Evolutionary conservation across 2,329 filamentous ascomycete species (phyloP), one percentile per base, ranked within the genome.

Genomic region (Phialocephala sp.): DNA sequence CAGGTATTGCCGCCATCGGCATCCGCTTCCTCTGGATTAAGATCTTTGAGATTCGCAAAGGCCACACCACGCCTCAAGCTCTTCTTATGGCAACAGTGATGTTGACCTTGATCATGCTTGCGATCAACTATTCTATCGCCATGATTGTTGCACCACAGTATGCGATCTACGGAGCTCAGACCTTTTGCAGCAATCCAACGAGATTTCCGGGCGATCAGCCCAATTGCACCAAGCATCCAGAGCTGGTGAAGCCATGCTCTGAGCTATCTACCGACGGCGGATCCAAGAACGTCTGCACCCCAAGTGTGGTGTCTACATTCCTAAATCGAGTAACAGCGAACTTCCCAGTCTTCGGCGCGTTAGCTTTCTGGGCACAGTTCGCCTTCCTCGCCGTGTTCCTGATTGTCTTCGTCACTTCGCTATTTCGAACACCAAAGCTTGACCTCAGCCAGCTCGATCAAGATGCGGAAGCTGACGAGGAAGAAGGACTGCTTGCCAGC

Each of bases 111-210:
- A 94, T 96, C 71, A 92, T 92, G 1, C 82, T 99, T 52, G 95
- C 92, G 39, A 90, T 97, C 78, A 97, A 98, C 80, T 99, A 98
- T 78, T 88, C 92, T 9, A 83, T 98, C 50, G 91, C 92, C 64
- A 97, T 96, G 90, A 84, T 98, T 68, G 88, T 97, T n/a, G 95
- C 93, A 6, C 95, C 95, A 1, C 94, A 98, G 76, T 99, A 99
- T 77, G 88, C 94, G 56, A 96, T 91, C 62, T 99, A 93, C 76
- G 95, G 95, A 59, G 93, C 94, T 0, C 95, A 99, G 78, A 97
- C 91, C 0, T 97, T 94, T 81, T 99, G 95, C 79, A 89, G 93
- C 73, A 88, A 90, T 69, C 83, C 88, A 39, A 85, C 89, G 2
- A 81, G 81, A 43, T 81, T 86, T 64, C 84, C 86, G 0, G 88